phyloP scores from a whole-genome alignment of 345 rosid genomes.

The Brassica cretica region DNA sequence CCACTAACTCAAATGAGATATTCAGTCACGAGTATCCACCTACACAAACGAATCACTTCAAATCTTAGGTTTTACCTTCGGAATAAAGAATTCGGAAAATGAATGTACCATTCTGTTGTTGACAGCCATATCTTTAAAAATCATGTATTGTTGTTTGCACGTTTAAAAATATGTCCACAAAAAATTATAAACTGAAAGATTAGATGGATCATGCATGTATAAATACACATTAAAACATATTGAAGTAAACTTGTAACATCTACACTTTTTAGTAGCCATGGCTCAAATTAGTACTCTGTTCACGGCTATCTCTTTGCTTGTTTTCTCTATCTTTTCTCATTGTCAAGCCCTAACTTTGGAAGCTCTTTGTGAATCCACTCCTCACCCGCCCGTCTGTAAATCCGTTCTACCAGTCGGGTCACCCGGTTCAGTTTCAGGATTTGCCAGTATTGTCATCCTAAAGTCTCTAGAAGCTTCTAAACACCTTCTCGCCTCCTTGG shows the following conservation, averaged over 20 bases:
- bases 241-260: conserved; percentile 1
- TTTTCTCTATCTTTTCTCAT: conserved; percentile 3
- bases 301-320: conserved; percentile 4
- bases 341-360: conserved; percentile 15
- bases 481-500: conserved; percentile 5
- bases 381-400: conserved; percentile 23
- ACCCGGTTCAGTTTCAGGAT: background rate
- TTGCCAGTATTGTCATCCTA: conserved; percentile 15
- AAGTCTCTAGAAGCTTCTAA: conserved; percentile 27
- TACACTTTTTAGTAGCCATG: conserved; percentile 2
- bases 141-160: conserved; percentile 34
- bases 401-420: conserved; percentile 18
- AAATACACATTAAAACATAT: conserved; percentile 5
- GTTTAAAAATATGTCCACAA: background rate
- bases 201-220: background rate
- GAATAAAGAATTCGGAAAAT: background rate
- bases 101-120: background rate
- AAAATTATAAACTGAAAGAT: background rate
- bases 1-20: conserved; percentile 26
- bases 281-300: conserved; percentile 7
- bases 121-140: conserved; percentile 7
- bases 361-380: conserved; percentile 26
- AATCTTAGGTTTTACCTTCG: background rate
- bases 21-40: conserved; percentile 13
- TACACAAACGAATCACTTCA: background rate